phyloP scores from a whole-genome alignment of 495 filamentous ascomycete species.

The Penicillium coffeae region DNA sequence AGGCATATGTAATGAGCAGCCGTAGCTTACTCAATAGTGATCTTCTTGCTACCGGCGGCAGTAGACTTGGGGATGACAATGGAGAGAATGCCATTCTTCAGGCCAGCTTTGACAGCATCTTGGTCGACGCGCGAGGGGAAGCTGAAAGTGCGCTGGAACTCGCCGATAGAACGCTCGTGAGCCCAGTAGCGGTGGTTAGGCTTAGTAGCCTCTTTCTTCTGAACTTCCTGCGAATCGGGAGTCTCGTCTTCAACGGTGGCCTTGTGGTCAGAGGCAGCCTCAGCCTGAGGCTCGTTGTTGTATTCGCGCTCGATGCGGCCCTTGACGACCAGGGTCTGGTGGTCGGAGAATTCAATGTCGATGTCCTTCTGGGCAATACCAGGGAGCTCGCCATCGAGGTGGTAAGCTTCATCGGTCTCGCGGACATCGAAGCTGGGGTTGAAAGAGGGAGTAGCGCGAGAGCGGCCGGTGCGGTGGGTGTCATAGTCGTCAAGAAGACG shows the following conservation, averaged over 20 bases:
- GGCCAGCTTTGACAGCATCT: conserved; percentile 68
- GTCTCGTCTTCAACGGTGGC: conserved; percentile 23
- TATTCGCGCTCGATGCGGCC: conserved; percentile 55
- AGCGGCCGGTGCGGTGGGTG: conserved; percentile 30
- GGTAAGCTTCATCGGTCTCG: conserved; percentile 66
- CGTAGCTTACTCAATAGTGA: conserved; percentile 55
- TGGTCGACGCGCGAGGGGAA: conserved; percentile 77
- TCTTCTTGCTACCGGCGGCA: conserved; percentile 48
- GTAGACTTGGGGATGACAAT: conserved; percentile 78
- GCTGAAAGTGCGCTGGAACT: conserved; percentile 77
- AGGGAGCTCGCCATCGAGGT: conserved; percentile 86
- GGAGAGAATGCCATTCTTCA: conserved; percentile 76
- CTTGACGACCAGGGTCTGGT: conserved; percentile 70
- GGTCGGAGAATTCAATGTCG: conserved; percentile 81
- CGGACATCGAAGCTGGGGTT: conserved; percentile 77
- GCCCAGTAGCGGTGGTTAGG: conserved; percentile 68
- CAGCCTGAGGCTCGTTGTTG: conserved; percentile 48
- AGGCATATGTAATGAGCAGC: not conserved
- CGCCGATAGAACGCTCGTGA: conserved; percentile 74
- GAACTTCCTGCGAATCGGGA: conserved; percentile 15
- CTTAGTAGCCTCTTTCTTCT: conserved; percentile 1
- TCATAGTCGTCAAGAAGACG: conserved; percentile 46
- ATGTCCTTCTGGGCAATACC: conserved; percentile 77
- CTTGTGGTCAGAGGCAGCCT: conserved; percentile 42
- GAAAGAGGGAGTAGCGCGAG: conserved; percentile 46